Base-by-base conservation (phyloP, 73 alveolate genomes). In the Paramecium biaurelia region DNA sequence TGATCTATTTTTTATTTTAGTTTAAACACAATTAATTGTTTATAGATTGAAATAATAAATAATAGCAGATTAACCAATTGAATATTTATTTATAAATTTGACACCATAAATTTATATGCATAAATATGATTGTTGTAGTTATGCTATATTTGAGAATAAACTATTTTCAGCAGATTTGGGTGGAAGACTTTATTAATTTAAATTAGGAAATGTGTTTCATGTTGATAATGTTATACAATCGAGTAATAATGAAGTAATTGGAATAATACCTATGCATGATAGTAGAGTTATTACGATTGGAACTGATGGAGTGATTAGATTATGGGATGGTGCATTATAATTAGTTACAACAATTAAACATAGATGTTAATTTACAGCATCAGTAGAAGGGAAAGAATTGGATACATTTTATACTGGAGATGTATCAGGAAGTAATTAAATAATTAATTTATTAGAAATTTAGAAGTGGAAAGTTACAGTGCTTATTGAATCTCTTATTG, bases 341-440 rank as follows among this genome's bases (percentile, higher is more conserved):
- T 38, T 42, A 35, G 90, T 47, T 9, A 79, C 90, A 11, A 45
- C 72, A 8, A 34, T 79, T 7, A 79, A 79, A 24, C 90, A 79
- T 43, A 79, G 90, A 79, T 1, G 76, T 47, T 4, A 9, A 37
- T 30, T 79, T 9, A 79, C 74, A 11, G 14, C 56, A 10, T 15
- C 42, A 37, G 30, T 79, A 21, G 42, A 21, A 47, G 59, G 59
- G 7, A 47, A 47, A n/a, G 59, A 47, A 23, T 5, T 79, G 10
- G 90, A 79, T 79, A 24, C 32, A 4, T 79, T 79, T 79, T 79
- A 30, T 79, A 79, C 90, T 20, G 90, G 90, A 3, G 90, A 79
- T 79, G 30, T 23, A 7, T 24, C 49, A 43, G 90, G 90, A 43
- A 79, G 86, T 70, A 70, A 30, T 38, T 38, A 30, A 24, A 30